Evolutionary conservation across 768 basidiomycete species (phyloP), one percentile per base, ranked within the genome.

Genomic region (Rhodotorula paludigena): DNA sequence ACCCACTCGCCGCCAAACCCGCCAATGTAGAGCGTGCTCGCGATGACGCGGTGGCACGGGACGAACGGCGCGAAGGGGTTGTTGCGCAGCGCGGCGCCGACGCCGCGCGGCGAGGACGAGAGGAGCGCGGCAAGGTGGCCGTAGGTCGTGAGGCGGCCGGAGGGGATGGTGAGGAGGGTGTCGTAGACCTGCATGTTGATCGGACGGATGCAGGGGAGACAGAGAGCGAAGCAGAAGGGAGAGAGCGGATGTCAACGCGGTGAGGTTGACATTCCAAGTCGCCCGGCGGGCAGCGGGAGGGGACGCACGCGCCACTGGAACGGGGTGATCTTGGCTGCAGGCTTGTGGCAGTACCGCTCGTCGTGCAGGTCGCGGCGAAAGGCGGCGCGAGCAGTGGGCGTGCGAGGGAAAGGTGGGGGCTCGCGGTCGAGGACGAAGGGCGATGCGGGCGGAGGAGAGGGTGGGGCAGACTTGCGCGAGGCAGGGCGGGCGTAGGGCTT

Each of bases 31-130:
- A 82, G 75, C 68, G 81, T 83, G 1, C 85, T 83, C 0, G 86
- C 85, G 21, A 88, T 83, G 59, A 89, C 82, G 41, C 87, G 83
- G 73, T 88, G 87, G 66, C 87, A 89, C 0, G 87, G 87, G 9
- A 88, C 81, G 64, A 80, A 82, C 0, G 87, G 87, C 8, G 82
- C 82, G 76, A 88, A 89, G 0, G 87, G 86, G 72, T 88, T 88
- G 57, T 80, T 81, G 48, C 84, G 80, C 35, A 88, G 77, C 0
- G 86, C 87, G 39, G 78, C 81, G 28, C 87, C 87, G n/a, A 86
- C 86, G 55, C 63, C 38, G 6, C 36, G 54, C 20, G 30, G 45
- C n/a, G 23, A 14, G 51, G 45, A 38, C 42, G 14, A 35, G 36
- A 66, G 64, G 15, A 63, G 49, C 5, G 53, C 10, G 1, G 70